Base-by-base conservation (phyloP, 129 eudicot genomes). In the Dittrichia graveolens region DNA sequence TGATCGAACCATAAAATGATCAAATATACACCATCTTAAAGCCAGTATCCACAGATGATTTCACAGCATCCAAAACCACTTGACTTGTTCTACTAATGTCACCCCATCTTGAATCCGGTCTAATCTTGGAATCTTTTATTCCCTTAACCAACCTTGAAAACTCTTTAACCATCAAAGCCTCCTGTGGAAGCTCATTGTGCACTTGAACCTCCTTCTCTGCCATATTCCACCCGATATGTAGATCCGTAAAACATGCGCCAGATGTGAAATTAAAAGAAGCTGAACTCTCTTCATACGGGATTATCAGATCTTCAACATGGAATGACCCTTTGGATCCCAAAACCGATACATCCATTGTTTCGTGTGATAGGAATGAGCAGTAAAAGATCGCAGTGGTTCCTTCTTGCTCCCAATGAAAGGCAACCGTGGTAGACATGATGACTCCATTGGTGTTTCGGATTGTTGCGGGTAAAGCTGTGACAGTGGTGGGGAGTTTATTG, bases 131-230 rank as follows among this genome's bases (percentile, higher is more conserved):
- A 71, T 61, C 48, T 55, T 73, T 83, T 8, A 92, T 78, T 49
- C 78, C 85, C 71, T 78, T 69, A 10, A 89, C 91, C 74, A 92
- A 54, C 55, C 78, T 75, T 11, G 90, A 72, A 71, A 89, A 86
- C 79, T 92, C 95, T 65, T 73, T 67, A 65, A 92, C 61, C 98
- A 92, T 89, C 52, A 76, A 72, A 49, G 85, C 91, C 84, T 92
- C 96, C 47, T 92, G 98, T 19, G 98, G 98, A 46, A 89, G 76
- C 76, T 75, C 75, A 34, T 79, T 58, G 12, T 59, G 80, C 8
- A 89, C 88, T 62, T 8, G 42, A 62, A 83, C 80, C 54, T 77
- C 84, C 79, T 75, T 54, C 53, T 94, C 94, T 60, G 67, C 80
- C 45, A 64, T 64, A 52, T 81, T 86, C 96, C 97, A 88, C 54